Percentiles rank a stretch among this genome's conserved stretches.
These are phyloP conservation scores for Skeletonema marinoi DNA, from an alignment of 108 stramenopile genomes.

Conservation along the genomic window DNA sequence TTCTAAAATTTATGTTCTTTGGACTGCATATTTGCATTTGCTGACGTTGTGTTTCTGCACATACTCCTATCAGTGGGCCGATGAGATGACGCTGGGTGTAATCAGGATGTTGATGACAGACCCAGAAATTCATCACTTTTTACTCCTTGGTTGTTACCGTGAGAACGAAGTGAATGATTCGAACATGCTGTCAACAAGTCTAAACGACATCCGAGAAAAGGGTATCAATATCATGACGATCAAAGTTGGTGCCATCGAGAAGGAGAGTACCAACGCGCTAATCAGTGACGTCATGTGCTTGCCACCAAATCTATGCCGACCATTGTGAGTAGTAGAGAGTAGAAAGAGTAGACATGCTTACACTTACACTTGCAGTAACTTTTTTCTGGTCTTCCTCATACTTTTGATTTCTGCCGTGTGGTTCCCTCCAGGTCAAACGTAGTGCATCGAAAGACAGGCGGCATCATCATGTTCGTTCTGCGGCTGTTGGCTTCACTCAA, in stretches of 20 bases:
- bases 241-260: conserved; percentile 33
- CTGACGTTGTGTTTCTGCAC: too few relatives aligned
- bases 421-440: neutral
- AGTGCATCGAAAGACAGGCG: neutral
- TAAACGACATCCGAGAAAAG: conserved; percentile 16
- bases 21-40: too few relatives aligned
- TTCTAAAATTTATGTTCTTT: too few relatives aligned
- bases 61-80: conserved; percentile 7
- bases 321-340: neutral
- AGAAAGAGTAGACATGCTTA: too few relatives aligned
- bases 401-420: neutral
- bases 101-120: conserved; percentile 39
- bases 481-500: conserved; percentile 51
- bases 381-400: too few relatives aligned
- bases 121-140: conserved; percentile 18
- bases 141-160: conserved; percentile 37
- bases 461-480: conserved; percentile 25
- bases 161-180: conserved; percentile 32
- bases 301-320: conserved; percentile 17
- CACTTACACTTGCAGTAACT: too few relatives aligned
- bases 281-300: conserved; percentile 28
- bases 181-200: neutral
- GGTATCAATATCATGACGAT: conserved; percentile 14
- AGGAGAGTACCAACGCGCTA: conserved; percentile 22
- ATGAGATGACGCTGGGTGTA: conserved; percentile 30